Base-by-base conservation (phyloP, 2,329 filamentous ascomycete species). In the Polychaeton citri region DNA sequence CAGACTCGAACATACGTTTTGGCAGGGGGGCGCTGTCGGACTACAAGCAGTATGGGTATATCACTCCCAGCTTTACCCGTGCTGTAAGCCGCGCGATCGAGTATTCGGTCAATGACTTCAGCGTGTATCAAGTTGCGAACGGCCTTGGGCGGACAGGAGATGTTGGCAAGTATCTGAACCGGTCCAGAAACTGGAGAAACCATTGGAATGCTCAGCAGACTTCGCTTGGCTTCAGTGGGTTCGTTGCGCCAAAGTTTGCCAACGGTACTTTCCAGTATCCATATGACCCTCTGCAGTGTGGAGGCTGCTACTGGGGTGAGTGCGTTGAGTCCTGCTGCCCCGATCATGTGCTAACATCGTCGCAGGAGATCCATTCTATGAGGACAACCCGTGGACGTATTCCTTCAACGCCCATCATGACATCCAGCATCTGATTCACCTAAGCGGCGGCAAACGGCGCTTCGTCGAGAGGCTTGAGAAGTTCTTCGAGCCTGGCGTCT, bases 361-460 rank as follows among this genome's bases (percentile, higher is more conserved):
- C 3, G 15, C 7, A 10, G n/a, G 21, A 39, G 38, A 42, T 26
- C 37, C 42, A 3, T 34, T 32, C 13, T 48, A 45, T 19, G 37
- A 45, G 18, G 40, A 40, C 17, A 39, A 31, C 3, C 36, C 38
- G 5, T 48, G 44, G 43, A 37, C 41, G 6, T 81, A 81, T 57
- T 74, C 69, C 4, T 76, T 79, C 63, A 77, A 76, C 40, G 71
- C 74, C n/a, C 70, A 78, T 33, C 78, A 82, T 53, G 78, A 83
- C 52, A 61, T 79, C 38, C 56, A 61, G 18, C 61, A 64, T 16
- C 53, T 79, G 36, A 66, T 81, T 37, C 45, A 61, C 2, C 58
- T 69, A 21, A 60, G 64, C 33, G 76, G 76, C n/a, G 77, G 76
- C 0, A 44, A 60, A 0, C 57, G 61, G 2, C 63, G 55, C 2